phyloP scores from a whole-genome alignment of 768 basidiomycete species.

The Melanogaster broomeanus region DNA sequence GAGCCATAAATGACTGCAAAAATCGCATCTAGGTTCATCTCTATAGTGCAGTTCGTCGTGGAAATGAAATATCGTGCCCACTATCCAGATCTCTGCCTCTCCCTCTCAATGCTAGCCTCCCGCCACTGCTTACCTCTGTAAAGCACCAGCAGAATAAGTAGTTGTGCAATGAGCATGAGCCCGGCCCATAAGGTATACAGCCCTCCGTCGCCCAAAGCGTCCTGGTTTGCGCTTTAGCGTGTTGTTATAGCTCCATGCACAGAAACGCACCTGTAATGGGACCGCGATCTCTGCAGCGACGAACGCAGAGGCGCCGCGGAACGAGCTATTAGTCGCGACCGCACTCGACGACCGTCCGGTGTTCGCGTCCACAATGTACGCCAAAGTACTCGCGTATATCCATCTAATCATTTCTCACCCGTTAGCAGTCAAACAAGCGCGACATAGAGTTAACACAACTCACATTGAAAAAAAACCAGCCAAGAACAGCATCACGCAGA shows the following conservation, averaged over 20 bases:
- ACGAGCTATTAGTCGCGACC: conserved; percentile 72
- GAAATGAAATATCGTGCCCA: too few relatives aligned
- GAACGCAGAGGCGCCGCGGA: conserved; percentile 70
- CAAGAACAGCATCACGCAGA: conserved; percentile 75
- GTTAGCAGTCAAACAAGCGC: neutral
- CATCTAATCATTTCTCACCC: conserved; percentile 35
- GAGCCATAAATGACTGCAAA: too few relatives aligned
- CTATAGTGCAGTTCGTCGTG: too few relatives aligned
- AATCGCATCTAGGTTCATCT: too few relatives aligned
- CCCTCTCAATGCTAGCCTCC: conserved; percentile 47
- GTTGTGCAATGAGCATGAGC: conserved; percentile 53
- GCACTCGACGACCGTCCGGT: conserved; percentile 77
- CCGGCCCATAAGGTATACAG: conserved; percentile 71
- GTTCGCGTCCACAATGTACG: conserved; percentile 90
- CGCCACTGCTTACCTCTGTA: conserved; percentile 67
- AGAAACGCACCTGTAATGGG: conserved; percentile 54
- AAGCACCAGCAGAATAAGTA: conserved; percentile 60
- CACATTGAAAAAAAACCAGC: conserved; percentile 76
- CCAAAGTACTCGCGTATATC: conserved; percentile 72
- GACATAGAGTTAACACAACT: conserved; percentile 20
- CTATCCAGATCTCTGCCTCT: too few relatives aligned
- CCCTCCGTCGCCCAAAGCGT: conserved; percentile 78
- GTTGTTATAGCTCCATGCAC: neutral
- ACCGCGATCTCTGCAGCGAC: conserved; percentile 74
- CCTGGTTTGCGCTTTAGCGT: conserved; percentile 36